Evolutionary conservation across 2,329 filamentous ascomycete species (phyloP).

Genomic region (Plectosphaerella cucumerina): DNA sequence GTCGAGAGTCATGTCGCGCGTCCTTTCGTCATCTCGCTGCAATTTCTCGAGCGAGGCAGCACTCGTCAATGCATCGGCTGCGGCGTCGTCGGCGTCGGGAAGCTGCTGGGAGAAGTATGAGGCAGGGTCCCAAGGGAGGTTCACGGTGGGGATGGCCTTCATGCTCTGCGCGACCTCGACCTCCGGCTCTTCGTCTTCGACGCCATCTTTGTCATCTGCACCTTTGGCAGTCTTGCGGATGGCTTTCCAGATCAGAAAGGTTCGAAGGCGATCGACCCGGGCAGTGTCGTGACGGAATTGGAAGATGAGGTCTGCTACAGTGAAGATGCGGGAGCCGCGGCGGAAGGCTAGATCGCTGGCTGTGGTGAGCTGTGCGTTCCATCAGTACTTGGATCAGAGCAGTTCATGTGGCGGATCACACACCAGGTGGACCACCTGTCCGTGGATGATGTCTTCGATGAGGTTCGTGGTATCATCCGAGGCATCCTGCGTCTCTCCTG

Average conservation of each 20-base stretch:
- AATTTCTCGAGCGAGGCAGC: slow-evolving; percentile 11
- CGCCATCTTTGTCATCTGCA: slow-evolving; percentile 10
- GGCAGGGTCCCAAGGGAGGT: slow-evolving; percentile 9
- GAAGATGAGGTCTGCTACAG: slow-evolving; percentile 18
- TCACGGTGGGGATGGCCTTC: slow-evolving; percentile 7
- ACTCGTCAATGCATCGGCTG: slow-evolving; percentile 2
- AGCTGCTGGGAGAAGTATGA: slow-evolving; percentile 10
- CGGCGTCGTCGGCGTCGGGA: slow-evolving; percentile 6
- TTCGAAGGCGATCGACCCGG: slow-evolving; percentile 14
- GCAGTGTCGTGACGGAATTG: slow-evolving; percentile 16
- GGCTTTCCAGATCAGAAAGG: slow-evolving; percentile 17
- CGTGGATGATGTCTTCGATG: slow-evolving; percentile 15
- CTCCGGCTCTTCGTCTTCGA: slow-evolving; percentile 8
- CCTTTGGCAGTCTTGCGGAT: slow-evolving; percentile 15
- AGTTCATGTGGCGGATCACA: background rate
- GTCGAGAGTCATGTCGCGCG: slow-evolving; percentile 12
- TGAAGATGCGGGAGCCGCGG: slow-evolving; percentile 14
- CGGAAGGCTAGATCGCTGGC: slow-evolving; percentile 14
- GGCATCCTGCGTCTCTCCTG: slow-evolving; percentile 13
- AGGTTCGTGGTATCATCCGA: slow-evolving; percentile 12
- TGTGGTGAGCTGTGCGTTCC: slow-evolving; percentile 7
- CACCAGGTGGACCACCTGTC: slow-evolving; percentile 14
- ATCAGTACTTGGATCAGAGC: background rate
- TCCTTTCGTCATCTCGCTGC: slow-evolving; percentile 11
- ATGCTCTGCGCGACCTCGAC: background rate